phyloP scores from a whole-genome alignment of 108 stramenopile species.

The Parmales sp. region DNA sequence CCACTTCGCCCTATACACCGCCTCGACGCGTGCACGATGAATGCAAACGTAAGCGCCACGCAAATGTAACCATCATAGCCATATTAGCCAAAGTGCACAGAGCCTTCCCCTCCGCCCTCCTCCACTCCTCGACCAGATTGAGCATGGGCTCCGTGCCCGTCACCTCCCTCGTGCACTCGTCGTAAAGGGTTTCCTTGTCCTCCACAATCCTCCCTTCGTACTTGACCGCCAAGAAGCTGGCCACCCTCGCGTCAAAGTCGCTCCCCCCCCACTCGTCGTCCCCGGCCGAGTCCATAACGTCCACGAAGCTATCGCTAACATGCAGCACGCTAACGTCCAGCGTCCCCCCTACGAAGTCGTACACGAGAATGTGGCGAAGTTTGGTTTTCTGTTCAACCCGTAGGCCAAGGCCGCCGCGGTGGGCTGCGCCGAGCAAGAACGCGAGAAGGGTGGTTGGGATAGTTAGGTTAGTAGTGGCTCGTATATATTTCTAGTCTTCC shows the following conservation, averaged over 20 bases:
- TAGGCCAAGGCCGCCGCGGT: constrained; percentile 93
- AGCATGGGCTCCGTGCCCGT: constrained; percentile 16
- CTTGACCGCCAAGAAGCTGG: constrained; percentile 36
- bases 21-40: too few species aligned
- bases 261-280: constrained; percentile 79
- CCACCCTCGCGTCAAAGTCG: constrained; percentile 81
- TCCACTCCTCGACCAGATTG: constrained; percentile 19
- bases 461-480: too few species aligned
- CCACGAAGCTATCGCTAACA: constrained; percentile 73
- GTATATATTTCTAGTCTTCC: too few species aligned
- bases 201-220: constrained; percentile 9
- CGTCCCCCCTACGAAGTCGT: constrained; percentile 96
- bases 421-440: too few species aligned
- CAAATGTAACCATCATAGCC: too few species aligned
- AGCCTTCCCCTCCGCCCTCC: constrained; percentile 1
- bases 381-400: constrained; percentile 79
- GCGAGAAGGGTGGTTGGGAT: too few species aligned
- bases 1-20: too few species aligned
- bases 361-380: constrained; percentile 90
- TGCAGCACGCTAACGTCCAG: constrained; percentile 82
- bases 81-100: too few species aligned
- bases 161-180: constrained; percentile 13
- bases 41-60: too few species aligned
- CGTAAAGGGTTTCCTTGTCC: too few species aligned
- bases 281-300: constrained; percentile 85